A percentile compares a stretch with the other conserved stretches of the same genome.
Evolutionary conservation across 2,329 filamentous ascomycete species (phyloP).

Genomic region (Huntiella omanensis): DNA sequence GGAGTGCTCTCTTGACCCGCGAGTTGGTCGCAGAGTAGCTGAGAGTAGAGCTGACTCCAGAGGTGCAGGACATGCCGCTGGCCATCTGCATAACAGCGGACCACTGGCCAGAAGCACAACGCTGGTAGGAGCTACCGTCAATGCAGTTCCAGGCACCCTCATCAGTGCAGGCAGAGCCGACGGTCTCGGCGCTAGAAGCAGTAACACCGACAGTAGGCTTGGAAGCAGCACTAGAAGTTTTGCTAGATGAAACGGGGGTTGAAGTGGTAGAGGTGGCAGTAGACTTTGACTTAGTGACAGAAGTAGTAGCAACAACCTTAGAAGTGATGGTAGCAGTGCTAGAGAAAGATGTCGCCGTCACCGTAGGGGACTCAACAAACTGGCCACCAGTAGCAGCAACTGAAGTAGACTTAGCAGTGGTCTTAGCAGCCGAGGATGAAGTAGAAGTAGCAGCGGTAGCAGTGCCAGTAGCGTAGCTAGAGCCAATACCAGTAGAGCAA

Average conservation of each 20-base stretch:
- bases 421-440: conserved; percentile 11
- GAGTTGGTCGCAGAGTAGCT: conserved; percentile 6
- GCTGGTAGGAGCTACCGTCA: conserved; percentile 30
- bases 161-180: conserved; percentile 25
- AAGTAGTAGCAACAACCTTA: conserved; percentile 5
- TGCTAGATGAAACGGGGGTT: conserved; percentile 12
- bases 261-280: conserved; percentile 3
- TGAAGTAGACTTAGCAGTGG: not conserved
- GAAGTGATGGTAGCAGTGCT: conserved; percentile 10
- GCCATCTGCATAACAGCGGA: conserved; percentile 24
- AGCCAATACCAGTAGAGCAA: conserved; percentile 12
- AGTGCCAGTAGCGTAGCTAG: conserved; percentile 12
- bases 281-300: conserved; percentile 11
- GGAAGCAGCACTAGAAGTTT: conserved; percentile 9
- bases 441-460: conserved; percentile 16
- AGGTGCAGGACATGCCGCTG: conserved; percentile 25
- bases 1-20: conserved; percentile 11
- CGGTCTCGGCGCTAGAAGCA: conserved; percentile 16
- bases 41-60: conserved; percentile 20
- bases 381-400: conserved; percentile 19
- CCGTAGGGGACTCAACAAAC: conserved; percentile 17
- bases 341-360: conserved; percentile 12
- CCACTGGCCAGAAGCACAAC: conserved; percentile 34
- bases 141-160: conserved; percentile 38
- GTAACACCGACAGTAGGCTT: conserved; percentile 2